Base-by-base conservation (phyloP, 1,284 basidiomycete genomes). In the Rhizoctonia solani region DNA sequence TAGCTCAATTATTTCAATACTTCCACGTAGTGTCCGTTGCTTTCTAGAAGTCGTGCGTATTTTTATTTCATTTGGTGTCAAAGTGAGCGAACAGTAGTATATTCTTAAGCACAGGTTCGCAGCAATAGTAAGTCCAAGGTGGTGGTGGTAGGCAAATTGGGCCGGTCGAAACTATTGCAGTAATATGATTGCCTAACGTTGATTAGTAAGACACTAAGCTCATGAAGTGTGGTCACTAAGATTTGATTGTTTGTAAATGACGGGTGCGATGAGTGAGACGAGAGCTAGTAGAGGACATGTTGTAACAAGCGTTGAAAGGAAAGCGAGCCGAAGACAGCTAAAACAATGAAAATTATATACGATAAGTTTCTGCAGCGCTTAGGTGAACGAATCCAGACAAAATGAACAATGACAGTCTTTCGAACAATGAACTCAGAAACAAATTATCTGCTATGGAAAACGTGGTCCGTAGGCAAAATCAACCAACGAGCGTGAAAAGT, bases 351-450 rank as follows among this genome's bases (percentile, higher is more conserved):
- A 46, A 47, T 21, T 54, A 66, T 66, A 23, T 54, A 50, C 61
- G 37, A 54, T 16, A 47, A 44, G 52, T 66, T 66, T 66, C 63
- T 66, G 63, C 34, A 19, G 27, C 46, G 41, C 41, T 53, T 54
- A 42, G 23, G 39, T 54, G 63, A 66, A 55, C 63, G 53, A 54
- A 66, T 54, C 63, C 41, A 66, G 42, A 54, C 44, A 27, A 25
- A 44, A 23, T 29, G 49, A 29, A n/a, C 30, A 47, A 29, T 13
- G 47, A 44, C 52, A 66, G 25, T 42, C 53, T 14, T 66, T 66
- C 63, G 44, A 42, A 55, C 63, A 66, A 13, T 25, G 46, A 41
- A 54, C 27, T 52, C 37, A 66, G 61, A 66, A 66, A 66, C 61
- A 23, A 32, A 66, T 66, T 66, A 66, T 19, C 21, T 49, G 23